Percentiles rank a stretch among this genome's conserved stretches.
These are phyloP conservation scores for Spirogloea muscicola DNA, from an alignment of 139 green algal genomes.

Conservation along the genomic window DNA sequence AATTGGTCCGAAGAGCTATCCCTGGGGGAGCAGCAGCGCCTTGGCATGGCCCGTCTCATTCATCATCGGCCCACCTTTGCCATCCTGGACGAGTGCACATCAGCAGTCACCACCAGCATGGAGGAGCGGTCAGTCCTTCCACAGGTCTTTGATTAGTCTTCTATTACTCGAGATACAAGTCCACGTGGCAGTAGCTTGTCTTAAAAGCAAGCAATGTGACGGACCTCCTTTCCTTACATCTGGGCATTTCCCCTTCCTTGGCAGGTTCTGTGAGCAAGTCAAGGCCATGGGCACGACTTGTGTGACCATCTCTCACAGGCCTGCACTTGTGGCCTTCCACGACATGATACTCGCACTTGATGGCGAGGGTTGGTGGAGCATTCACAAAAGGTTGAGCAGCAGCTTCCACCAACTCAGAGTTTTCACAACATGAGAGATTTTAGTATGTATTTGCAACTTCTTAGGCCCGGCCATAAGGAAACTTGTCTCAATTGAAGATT, in stretches of 20 bases:
- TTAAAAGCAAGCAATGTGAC: too few relatives aligned
- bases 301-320: conserved; percentile 74
- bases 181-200: too few relatives aligned
- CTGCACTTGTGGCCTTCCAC: conserved; percentile 75
- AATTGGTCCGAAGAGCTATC: conserved; percentile 66
- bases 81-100: conserved; percentile 77
- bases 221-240: too few relatives aligned
- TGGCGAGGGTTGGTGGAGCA: conserved; percentile 68
- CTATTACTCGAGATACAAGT: too few relatives aligned
- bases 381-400: too few relatives aligned
- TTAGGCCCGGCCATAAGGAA: too few relatives aligned
- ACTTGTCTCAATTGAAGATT: too few relatives aligned
- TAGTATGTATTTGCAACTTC: too few relatives aligned
- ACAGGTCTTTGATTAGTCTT: too few relatives aligned
- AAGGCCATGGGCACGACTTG: conserved; percentile 64
- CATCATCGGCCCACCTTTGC: conserved; percentile 69
- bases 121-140: conserved; percentile 52
- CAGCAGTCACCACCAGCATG: conserved; percentile 73
- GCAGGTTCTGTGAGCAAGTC: conserved; percentile 11
- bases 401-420: too few relatives aligned
- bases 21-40: conserved; percentile 70
- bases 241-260: too few relatives aligned
- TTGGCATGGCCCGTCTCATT: conserved; percentile 74
- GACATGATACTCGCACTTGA: conserved; percentile 71
- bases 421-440: too few relatives aligned